A percentile compares a stretch with the other conserved stretches of the same genome.
These are phyloP conservation scores for Mycosphaerella arachidis DNA, from an alignment of 2,329 filamentous ascomycete species.

Conservation along the genomic window DNA sequence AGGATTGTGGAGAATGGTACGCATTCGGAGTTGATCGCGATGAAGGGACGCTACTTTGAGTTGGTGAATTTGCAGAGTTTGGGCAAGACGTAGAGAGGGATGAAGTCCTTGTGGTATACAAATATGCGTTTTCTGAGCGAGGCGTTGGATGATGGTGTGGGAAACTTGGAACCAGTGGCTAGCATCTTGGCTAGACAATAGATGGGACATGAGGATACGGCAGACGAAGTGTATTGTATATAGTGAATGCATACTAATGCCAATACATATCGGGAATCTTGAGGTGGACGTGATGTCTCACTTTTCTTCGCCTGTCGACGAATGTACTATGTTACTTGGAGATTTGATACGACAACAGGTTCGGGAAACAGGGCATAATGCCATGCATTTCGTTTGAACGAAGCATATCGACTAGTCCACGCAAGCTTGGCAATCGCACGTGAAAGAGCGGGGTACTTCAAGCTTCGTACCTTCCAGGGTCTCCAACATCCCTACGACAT, in stretches of 20 bases:
- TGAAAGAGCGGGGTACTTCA: too few relatives aligned
- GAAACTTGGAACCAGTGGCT: not conserved
- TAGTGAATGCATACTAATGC: not conserved
- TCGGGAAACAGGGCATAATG: too few relatives aligned
- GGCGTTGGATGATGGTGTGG: not conserved
- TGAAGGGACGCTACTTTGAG: conserved; percentile 39
- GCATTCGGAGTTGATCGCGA: conserved; percentile 55
- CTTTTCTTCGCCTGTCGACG: too few relatives aligned
- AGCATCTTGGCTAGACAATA: not conserved
- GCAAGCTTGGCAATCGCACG: too few relatives aligned
- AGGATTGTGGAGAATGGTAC: conserved; percentile 79
- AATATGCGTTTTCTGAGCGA: not conserved
- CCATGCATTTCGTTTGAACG: too few relatives aligned
- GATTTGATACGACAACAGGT: too few relatives aligned
- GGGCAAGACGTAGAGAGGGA: conserved; percentile 22
- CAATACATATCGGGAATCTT: too few relatives aligned
- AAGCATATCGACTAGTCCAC: too few relatives aligned
- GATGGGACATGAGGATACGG: not conserved
- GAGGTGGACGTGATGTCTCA: too few relatives aligned
- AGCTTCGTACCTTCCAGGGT: too few relatives aligned
- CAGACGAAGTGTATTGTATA: not conserved
- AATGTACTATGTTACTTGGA: too few relatives aligned
- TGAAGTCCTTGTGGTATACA: not conserved
- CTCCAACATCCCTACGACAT: too few relatives aligned
- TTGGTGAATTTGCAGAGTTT: conserved; percentile 37